Evolutionary conservation across 1,284 basidiomycete genomes (phyloP).

Genomic region (Sutorius eximius): DNA sequence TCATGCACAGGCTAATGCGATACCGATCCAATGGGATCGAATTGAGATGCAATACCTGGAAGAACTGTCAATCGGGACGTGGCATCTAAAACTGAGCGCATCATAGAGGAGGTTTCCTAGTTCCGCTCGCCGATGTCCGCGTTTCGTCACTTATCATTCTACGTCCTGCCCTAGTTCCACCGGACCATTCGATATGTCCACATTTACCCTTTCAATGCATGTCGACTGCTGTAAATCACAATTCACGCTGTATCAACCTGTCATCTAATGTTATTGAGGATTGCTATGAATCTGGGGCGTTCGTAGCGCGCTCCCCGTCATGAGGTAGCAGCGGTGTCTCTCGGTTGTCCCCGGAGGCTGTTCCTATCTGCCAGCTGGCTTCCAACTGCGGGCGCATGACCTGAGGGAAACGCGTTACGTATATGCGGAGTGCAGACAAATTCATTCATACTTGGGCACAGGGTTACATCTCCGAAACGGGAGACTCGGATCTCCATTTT

Average conservation of each 20-base stretch:
- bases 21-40: slow-evolving; percentile 66
- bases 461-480: too few species aligned
- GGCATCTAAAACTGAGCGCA: slow-evolving; percentile 57
- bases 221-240: slow-evolving; percentile 24
- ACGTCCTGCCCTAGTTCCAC: slow-evolving; percentile 7
- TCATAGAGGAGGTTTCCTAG: slow-evolving; percentile 30
- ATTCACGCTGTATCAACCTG: slow-evolving; percentile 25
- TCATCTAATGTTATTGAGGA: slow-evolving; percentile 25
- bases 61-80: slow-evolving; percentile 64
- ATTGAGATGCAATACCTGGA: slow-evolving; percentile 72
- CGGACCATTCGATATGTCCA: slow-evolving; percentile 15
- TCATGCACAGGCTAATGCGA: slow-evolving; percentile 52
- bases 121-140: neutral
- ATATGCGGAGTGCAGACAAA: neutral
- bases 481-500: too few species aligned
- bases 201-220: slow-evolving; percentile 3
- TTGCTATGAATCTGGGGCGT: slow-evolving; percentile 1
- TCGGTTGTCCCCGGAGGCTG: slow-evolving; percentile 3
- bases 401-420: slow-evolving; percentile 4
- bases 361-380: slow-evolving; percentile 9
- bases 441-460: too few species aligned
- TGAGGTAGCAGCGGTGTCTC: neutral
- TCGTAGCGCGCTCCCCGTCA: neutral
- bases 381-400: slow-evolving; percentile 5
- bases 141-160: slow-evolving; percentile 9